These are phyloP conservation scores for Setaria italica DNA, from an alignment of 202 grass and related monocot species.

Conservation along the genomic window DNA sequence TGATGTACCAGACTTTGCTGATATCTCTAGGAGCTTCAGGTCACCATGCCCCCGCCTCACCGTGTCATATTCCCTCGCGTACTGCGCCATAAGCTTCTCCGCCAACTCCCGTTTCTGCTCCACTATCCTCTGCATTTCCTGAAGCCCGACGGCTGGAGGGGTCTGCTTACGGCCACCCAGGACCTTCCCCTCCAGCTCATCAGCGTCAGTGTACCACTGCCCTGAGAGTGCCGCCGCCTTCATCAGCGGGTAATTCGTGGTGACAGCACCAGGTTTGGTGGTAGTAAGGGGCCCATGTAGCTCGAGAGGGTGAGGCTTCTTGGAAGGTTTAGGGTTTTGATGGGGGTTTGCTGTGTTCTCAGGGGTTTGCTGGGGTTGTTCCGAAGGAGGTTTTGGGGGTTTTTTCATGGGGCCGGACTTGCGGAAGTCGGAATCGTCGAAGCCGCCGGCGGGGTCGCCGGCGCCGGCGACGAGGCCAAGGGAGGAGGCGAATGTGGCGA, in stretches of 20 bases:
- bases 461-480: slow-evolving; percentile 61
- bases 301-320: slow-evolving; percentile 81
- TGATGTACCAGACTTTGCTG: slow-evolving; percentile 85
- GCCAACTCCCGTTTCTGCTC: slow-evolving; percentile 71
- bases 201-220: slow-evolving; percentile 74
- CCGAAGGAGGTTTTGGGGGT: slow-evolving; percentile 38
- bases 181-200: slow-evolving; percentile 67
- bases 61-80: slow-evolving; percentile 64
- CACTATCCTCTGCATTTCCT: slow-evolving; percentile 71
- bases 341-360: slow-evolving; percentile 1
- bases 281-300: slow-evolving; percentile 40
- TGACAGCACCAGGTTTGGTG: neutral
- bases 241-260: slow-evolving; percentile 65
- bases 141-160: slow-evolving; percentile 54
- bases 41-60: slow-evolving; percentile 66
- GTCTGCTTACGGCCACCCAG: slow-evolving; percentile 52
- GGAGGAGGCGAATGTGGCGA: slow-evolving; percentile 85
- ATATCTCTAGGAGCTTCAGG: slow-evolving; percentile 79
- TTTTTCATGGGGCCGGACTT: slow-evolving; percentile 72
- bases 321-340: slow-evolving; percentile 54
- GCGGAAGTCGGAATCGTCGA: slow-evolving; percentile 93
- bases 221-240: slow-evolving; percentile 66
- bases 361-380: slow-evolving; percentile 22
- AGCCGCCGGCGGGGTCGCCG: slow-evolving; percentile 66
- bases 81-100: slow-evolving; percentile 84